Conservation (phyloP, 2,329 filamentous ascomycete genomes). For the Fonsecaea nubica region DNA sequence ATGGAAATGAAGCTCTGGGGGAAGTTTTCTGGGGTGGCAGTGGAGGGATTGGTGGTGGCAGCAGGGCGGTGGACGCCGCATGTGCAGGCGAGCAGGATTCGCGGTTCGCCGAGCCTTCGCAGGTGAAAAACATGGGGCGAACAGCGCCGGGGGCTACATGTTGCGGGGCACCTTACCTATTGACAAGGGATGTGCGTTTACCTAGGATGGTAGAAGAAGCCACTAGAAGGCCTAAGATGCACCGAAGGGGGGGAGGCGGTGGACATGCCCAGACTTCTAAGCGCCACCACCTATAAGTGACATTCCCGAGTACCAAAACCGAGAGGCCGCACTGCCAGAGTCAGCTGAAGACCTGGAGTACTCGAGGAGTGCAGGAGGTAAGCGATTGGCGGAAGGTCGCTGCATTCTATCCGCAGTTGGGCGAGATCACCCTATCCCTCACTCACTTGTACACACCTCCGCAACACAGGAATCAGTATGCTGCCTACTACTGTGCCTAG, state of each 20-base stretch:
- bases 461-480: neutral
- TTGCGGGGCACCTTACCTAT: slow-evolving; percentile 6
- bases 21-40: slow-evolving; percentile 20
- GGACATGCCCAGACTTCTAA: neutral
- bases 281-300: neutral
- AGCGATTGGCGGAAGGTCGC: neutral
- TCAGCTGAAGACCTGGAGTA: neutral
- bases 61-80: neutral
- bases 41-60: slow-evolving; percentile 9
- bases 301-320: neutral
- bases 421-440: neutral
- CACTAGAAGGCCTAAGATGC: neutral
- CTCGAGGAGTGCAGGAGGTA: neutral
- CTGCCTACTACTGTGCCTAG: neutral
- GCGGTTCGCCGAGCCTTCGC: neutral
- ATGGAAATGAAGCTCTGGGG: slow-evolving; percentile 14
- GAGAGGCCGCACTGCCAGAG: neutral
- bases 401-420: neutral
- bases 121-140: slow-evolving; percentile 17
- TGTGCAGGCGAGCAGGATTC: slow-evolving; percentile 3
- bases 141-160: neutral
- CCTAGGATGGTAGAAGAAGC: no score
- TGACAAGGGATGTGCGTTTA: no score
- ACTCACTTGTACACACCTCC: neutral
- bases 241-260: neutral